phyloP scores from a whole-genome alignment of 208 protist species.

The Crithidia sp. region DNA sequence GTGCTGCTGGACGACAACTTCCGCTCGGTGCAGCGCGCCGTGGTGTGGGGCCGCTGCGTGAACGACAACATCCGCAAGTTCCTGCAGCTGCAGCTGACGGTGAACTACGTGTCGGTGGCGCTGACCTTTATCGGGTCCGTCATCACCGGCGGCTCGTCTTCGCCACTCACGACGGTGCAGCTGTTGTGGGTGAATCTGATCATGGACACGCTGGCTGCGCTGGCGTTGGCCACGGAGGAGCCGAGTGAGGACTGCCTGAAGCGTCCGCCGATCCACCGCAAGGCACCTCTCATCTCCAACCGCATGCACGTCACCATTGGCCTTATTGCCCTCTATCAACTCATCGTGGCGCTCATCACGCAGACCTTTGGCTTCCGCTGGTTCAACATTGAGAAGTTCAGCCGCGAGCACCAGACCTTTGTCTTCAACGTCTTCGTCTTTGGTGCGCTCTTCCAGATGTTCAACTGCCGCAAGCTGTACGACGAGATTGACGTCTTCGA shows the following conservation, averaged over 20 bases:
- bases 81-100: slow-evolving; percentile 98
- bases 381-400: slow-evolving; percentile 36
- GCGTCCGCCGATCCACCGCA: slow-evolving; percentile 64
- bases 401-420: slow-evolving; percentile 71
- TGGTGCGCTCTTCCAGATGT: slow-evolving; percentile 91
- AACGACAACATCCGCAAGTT: slow-evolving; percentile 97
- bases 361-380: slow-evolving; percentile 41
- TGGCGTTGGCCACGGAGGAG: slow-evolving; percentile 97
- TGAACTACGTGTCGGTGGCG: slow-evolving; percentile 96
- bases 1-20: slow-evolving; percentile 99
- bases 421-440: slow-evolving; percentile 97
- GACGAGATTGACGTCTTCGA: slow-evolving; percentile 87
- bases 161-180: slow-evolving; percentile 95
- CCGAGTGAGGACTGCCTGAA: slow-evolving; percentile 87
- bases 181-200: slow-evolving; percentile 99
- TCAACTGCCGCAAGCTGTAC: slow-evolving; percentile 93
- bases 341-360: slow-evolving; percentile 59
- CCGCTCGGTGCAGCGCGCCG: slow-evolving; percentile 95
- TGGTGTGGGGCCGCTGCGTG: slow-evolving; percentile 90
- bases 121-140: slow-evolving; percentile 94
- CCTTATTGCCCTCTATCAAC: slow-evolving; percentile 63
- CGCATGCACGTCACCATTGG: slow-evolving; percentile 88
- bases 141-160: slow-evolving; percentile 49
- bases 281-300: slow-evolving; percentile 83
- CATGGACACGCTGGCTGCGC: slow-evolving; percentile 98